Evolutionary conservation across 2,329 filamentous ascomycete genomes (phyloP).

Genomic region (Plectosphaerella cucumerina): DNA sequence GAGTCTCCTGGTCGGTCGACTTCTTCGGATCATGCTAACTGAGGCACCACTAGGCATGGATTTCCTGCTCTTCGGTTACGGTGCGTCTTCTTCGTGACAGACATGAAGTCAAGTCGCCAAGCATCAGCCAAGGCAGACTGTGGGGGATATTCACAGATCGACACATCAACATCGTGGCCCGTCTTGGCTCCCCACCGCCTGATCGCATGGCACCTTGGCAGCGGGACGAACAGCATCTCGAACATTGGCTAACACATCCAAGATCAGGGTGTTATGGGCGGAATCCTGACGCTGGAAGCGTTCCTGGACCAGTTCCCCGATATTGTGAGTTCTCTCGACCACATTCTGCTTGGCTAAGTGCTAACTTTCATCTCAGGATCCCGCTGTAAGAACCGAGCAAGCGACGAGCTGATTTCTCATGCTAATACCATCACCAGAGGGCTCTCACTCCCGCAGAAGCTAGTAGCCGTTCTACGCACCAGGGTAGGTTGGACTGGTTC

Average conservation of each 20-base stretch:
- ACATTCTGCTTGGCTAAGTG: not conserved
- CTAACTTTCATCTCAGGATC: not conserved
- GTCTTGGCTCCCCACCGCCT: not conserved
- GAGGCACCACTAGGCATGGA: constrained; percentile 43
- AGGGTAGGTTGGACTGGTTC: constrained; percentile 16
- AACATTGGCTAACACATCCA: constrained; percentile 23
- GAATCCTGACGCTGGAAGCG: constrained; percentile 63
- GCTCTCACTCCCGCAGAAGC: constrained; percentile 23
- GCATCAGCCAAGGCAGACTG: not conserved
- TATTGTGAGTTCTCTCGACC: constrained; percentile 22
- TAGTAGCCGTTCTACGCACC: constrained; percentile 43
- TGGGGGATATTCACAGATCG: not conserved
- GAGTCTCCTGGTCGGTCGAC: not conserved
- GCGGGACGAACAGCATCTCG: not conserved
- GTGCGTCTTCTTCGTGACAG: constrained; percentile 23
- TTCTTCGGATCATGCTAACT: not conserved
- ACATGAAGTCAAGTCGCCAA: not conserved
- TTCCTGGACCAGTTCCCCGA: constrained; percentile 53
- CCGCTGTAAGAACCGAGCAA: not conserved
- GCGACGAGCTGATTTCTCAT: not conserved
- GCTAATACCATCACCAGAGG: constrained; percentile 15
- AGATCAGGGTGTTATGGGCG: constrained; percentile 75
- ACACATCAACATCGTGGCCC: not conserved
- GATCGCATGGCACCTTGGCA: not conserved
- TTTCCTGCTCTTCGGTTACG: constrained; percentile 60